A percentile compares a stretch with the other conserved stretches of the same genome.
These are phyloP conservation scores for Echria macrotheca DNA, from an alignment of 495 filamentous ascomycete genomes.

Conservation along the genomic window DNA sequence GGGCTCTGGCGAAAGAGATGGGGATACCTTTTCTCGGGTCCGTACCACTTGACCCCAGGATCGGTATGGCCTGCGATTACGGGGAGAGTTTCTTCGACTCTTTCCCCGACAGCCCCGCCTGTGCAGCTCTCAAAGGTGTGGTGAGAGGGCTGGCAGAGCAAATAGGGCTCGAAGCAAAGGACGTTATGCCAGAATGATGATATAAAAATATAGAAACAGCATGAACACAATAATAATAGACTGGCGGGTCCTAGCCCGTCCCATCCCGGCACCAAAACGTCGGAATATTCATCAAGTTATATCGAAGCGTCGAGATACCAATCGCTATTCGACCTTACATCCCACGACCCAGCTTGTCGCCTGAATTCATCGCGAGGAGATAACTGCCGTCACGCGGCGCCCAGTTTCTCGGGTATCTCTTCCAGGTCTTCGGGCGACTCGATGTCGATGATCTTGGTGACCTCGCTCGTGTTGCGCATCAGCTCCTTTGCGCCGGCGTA, in stretches of 20 bases:
- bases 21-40: constrained; percentile 80
- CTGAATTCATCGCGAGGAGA: too few relatives aligned
- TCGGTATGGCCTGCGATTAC: constrained; percentile 94
- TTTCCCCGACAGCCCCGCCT: constrained; percentile 88
- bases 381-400: constrained; percentile 36
- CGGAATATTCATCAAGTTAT: too few relatives aligned
- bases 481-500: constrained; percentile 94
- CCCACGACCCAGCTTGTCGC: not conserved
- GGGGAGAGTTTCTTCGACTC: constrained; percentile 95
- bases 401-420: constrained; percentile 64
- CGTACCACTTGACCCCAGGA: constrained; percentile 89
- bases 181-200: constrained; percentile 34
- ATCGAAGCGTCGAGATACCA: too few relatives aligned
- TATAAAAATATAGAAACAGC: not conserved
- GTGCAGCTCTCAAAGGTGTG: constrained; percentile 66
- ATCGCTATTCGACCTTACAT: too few relatives aligned
- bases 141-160: constrained; percentile 63
- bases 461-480: constrained; percentile 85
- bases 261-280: too few relatives aligned
- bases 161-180: constrained; percentile 49
- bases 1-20: constrained; percentile 73
- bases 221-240: constrained; percentile 10
- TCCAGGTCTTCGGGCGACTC: constrained; percentile 70
- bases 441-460: constrained; percentile 74
- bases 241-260: too few relatives aligned